phyloP scores from a whole-genome alignment of 2,329 filamentous ascomycete species.

The Trichoderma lentiforme region DNA sequence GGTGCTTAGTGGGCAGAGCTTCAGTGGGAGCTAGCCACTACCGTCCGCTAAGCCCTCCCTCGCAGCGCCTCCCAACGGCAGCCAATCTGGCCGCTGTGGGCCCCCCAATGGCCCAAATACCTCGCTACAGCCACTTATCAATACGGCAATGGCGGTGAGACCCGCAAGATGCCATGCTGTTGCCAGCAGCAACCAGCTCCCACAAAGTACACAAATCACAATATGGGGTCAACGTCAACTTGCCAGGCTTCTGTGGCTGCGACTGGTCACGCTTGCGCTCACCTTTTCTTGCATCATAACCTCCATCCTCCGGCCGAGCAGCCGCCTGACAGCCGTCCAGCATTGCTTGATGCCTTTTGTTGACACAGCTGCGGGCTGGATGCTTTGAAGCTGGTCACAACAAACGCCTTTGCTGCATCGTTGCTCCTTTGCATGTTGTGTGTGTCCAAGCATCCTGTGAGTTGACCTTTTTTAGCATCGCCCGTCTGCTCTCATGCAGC shows the following conservation, averaged over 20 bases:
- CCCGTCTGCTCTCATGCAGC: not conserved
- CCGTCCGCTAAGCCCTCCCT: not conserved
- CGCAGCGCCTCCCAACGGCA: not conserved
- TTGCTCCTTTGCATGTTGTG: conserved; percentile 3
- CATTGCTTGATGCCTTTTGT: conserved; percentile 30
- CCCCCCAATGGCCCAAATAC: not conserved
- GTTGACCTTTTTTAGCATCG: not conserved
- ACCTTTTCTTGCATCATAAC: conserved; percentile 15
- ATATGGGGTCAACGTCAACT: conserved; percentile 4
- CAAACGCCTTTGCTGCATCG: not conserved
- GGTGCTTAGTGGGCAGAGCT: not conserved
- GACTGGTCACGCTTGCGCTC: conserved; percentile 16
- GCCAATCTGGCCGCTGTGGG: conserved; percentile 7
- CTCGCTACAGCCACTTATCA: not conserved
- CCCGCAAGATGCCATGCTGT: conserved; percentile 9
- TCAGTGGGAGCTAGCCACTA: not conserved
- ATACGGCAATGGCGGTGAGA: conserved; percentile 14
- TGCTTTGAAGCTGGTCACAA: not conserved
- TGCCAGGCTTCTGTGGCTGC: conserved; percentile 4
- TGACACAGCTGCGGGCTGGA: not conserved
- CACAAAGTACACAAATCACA: conserved; percentile 20
- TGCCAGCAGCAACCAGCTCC: conserved; percentile 19
- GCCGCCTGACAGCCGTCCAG: conserved; percentile 21
- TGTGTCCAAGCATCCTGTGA: not conserved
- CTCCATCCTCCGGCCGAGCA: conserved; percentile 6